Base-by-base conservation (phyloP, 257 asterid species). In the Fraxinus americana region DNA sequence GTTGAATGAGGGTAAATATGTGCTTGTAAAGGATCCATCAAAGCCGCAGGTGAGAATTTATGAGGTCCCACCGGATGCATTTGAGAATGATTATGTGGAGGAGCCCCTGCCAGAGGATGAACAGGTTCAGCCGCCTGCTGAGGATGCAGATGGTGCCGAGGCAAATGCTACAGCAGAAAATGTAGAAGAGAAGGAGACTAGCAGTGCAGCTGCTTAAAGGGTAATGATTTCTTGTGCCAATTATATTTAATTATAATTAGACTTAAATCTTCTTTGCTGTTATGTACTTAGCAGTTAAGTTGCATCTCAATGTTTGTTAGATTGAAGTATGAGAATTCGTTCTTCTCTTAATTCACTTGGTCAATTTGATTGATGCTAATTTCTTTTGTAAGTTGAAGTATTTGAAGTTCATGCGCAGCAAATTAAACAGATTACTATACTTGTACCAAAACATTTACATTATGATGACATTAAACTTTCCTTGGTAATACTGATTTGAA, bases 101-200 rank as follows among this genome's bases (percentile, higher is more conserved):
- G 99, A 96, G 86, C 99, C 98, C 1, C 80, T 96, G 88, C 95
- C 99, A 0, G 99, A 96, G 86, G 99, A 93, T 0, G 98, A 96
- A 38, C 99, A 96, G 85, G 98, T 87, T 76, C 98, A 96, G 86
- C 98, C 98, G n/a, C 98, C 93, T 12, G 83, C 89, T 36, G 96
- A 91, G 84, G 90, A 88, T 83, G 92, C 84, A 0, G 92, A 84
- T 75, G 94, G 82, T 19, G 83, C 36, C 4, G 97, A 92, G 73
- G 89, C 85, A 38, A 86, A 75, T 83, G 90, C 83, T 1, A 21
- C 81, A 0, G 48, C 74, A 12, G 86, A 81, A 77, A 92, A 83
- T 52, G 88, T 61, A 11, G 94, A 85, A 65, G 89, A 82, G 32
- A 87, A 92, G 79, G 94, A 82, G 67, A 70, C 50, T 16, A 80